These are phyloP conservation scores for Citrus sp. DNA, from an alignment of 345 rosid genomes.

Conservation along the genomic window DNA sequence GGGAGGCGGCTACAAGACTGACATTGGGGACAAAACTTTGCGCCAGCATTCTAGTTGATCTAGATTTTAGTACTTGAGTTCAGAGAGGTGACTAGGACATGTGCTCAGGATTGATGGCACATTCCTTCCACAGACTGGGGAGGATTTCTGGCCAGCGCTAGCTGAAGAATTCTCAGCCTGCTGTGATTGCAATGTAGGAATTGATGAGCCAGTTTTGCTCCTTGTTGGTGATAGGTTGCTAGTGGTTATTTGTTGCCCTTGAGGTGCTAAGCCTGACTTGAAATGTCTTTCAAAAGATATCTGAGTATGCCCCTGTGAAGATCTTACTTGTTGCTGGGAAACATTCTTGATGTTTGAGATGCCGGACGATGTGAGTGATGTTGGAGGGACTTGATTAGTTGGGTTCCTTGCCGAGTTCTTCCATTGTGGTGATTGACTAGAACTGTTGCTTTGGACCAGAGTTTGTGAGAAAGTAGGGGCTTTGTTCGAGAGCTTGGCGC, in stretches of 20 bases:
- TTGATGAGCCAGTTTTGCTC: slow-evolving; percentile 29
- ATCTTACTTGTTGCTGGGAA: slow-evolving; percentile 39
- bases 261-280: slow-evolving; percentile 21
- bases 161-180: slow-evolving; percentile 32
- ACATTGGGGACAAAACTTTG: not conserved
- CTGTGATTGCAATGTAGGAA: slow-evolving; percentile 27
- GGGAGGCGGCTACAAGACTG: not conserved
- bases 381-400: slow-evolving; percentile 5
- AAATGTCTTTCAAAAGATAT: slow-evolving; percentile 45
- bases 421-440: slow-evolving; percentile 36
- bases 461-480: slow-evolving; percentile 15
- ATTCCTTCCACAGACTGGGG: slow-evolving; percentile 64
- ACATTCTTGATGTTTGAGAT: slow-evolving; percentile 26
- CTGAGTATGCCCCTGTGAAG: slow-evolving; percentile 41
- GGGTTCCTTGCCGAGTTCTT: slow-evolving; percentile 26
- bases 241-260: slow-evolving; percentile 31
- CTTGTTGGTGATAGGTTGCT: slow-evolving; percentile 25
- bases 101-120: slow-evolving; percentile 47
- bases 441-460: slow-evolving; percentile 21
- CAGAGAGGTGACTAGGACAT: slow-evolving; percentile 45
- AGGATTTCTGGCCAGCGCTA: slow-evolving; percentile 36
- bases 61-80: slow-evolving; percentile 37
- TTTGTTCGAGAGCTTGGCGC: slow-evolving; percentile 20
- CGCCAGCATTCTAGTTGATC: not conserved
- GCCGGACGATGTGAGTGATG: slow-evolving; percentile 20